Evolutionary conservation across 2,329 filamentous ascomycete genomes (phyloP), one percentile per base, ranked within the genome.

Genomic region (Proliferodiscus dingleyae): DNA sequence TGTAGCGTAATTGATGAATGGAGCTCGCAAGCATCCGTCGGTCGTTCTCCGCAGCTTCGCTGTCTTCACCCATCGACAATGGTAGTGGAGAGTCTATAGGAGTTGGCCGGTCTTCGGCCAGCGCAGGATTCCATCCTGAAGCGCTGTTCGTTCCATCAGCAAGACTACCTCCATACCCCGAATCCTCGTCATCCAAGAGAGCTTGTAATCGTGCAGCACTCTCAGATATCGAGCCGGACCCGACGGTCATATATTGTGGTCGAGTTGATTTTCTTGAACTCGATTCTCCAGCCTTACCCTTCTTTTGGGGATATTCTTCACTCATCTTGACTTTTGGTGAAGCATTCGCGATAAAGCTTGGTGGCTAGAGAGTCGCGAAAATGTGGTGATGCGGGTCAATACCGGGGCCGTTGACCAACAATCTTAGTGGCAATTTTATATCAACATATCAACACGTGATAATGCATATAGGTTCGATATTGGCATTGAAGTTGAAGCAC

Each of bases 1-100:
- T 97, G 70, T 95, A 96, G 74, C 87, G 88, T 54, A 97, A 77
- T 69, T 97, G 93, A 62, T 95, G 85, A 39, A 96, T 81, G 66
- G 95, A 88, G 61, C 85, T 87, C 29, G 88, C 84, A 55, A 91
- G 80, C 36, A 77, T 71, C 55, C 79, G 77, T 59, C 78, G 77
- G 61, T 88, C 84, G 53, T 80, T 71, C 41, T 86, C 81, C 36
- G 72, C 71, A 65, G 61, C 52, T 48, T 56, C 59, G 30, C 47
- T 57, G 21, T 50, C 44, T 43, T 60, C 49, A n/a, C 53, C 57
- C 37, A 54, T 46, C 15, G 33, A 23, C 38, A 38, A 18, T 29
- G 46, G 46, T 28, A 54, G 42, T 30, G 65, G 58, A 41, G 68
- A 66, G 53, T 68, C 66, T 23, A 67, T 63, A 41, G 68, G 67